These are phyloP conservation scores for Nothomitra cinnamomea DNA, from an alignment of 2,329 filamentous ascomycete genomes.

Conservation along the genomic window DNA sequence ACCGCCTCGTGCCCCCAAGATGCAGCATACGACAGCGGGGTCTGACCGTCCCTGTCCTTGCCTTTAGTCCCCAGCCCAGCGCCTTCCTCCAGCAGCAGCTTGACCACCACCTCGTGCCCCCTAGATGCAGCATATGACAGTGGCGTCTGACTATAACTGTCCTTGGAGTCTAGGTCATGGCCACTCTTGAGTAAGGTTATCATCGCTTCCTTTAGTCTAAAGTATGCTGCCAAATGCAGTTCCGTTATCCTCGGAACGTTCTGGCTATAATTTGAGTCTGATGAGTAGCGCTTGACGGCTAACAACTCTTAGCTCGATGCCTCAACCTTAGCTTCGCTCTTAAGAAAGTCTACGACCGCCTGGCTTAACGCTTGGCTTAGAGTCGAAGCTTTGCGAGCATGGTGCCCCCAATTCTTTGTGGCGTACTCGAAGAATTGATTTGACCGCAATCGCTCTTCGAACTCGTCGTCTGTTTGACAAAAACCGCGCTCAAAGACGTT, in stretches of 20 bases:
- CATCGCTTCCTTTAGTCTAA: neutral
- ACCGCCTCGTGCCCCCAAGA: neutral
- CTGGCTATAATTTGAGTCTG: neutral
- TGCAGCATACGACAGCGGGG: neutral
- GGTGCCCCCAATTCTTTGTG: neutral
- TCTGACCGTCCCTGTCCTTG: neutral
- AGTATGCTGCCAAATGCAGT: neutral
- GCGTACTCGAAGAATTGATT: constrained; percentile 2
- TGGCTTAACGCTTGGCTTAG: neutral
- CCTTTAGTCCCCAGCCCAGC: neutral
- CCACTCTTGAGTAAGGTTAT: neutral
- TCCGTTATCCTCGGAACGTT: neutral
- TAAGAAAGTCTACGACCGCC: neutral
- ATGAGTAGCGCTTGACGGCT: neutral
- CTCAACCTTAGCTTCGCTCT: neutral
- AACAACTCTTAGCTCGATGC: neutral
- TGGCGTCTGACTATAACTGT: neutral
- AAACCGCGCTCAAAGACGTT: constrained; percentile 3
- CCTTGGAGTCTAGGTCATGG: neutral
- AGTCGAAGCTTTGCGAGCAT: neutral
- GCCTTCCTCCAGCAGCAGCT: neutral
- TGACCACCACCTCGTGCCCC: neutral
- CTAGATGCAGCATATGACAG: neutral
- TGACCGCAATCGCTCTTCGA: neutral
- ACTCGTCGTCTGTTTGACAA: constrained; percentile 1